Evolutionary conservation across 1,139 yeast genomes (phyloP).

Genomic region (Chernovozyma aurita): DNA sequence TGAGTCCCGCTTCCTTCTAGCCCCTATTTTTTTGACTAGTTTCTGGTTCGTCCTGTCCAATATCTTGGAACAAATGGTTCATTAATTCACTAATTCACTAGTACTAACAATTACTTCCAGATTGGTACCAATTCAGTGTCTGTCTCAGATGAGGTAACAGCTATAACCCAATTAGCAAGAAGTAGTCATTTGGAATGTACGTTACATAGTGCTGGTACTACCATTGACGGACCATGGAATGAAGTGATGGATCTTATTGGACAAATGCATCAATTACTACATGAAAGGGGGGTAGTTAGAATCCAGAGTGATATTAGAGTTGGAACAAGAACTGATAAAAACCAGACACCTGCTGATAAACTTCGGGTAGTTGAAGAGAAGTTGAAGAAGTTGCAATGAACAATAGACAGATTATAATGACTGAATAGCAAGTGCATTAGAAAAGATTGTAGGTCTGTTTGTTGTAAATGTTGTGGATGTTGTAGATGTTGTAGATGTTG

Average conservation of each 20-base stretch:
- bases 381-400: conserved; percentile 17
- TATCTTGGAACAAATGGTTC: too few species aligned
- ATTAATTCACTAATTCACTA: too few species aligned
- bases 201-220: conserved; percentile 86
- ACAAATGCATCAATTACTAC: conserved; percentile 69
- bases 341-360: conserved; percentile 64
- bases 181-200: conserved; percentile 60
- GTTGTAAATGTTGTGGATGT: too few species aligned
- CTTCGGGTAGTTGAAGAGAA: conserved; percentile 56
- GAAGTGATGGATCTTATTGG: conserved; percentile 79
- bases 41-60: too few species aligned
- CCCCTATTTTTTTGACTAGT: too few species aligned
- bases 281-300: conserved; percentile 63
- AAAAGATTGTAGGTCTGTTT: too few species aligned
- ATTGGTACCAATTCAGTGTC: conserved; percentile 77
- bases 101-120: too few species aligned
- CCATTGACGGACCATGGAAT: conserved; percentile 91
- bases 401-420: not conserved
- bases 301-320: conserved; percentile 83
- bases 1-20: too few species aligned
- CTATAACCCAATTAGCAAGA: conserved; percentile 59
- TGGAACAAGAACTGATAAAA: conserved; percentile 74
- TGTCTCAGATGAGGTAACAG: conserved; percentile 74
- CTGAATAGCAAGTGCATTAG: too few species aligned
- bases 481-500: too few species aligned